Conservation (phyloP, 352 stramenopile genomes). For the Phytopythium delawarense region DNA sequence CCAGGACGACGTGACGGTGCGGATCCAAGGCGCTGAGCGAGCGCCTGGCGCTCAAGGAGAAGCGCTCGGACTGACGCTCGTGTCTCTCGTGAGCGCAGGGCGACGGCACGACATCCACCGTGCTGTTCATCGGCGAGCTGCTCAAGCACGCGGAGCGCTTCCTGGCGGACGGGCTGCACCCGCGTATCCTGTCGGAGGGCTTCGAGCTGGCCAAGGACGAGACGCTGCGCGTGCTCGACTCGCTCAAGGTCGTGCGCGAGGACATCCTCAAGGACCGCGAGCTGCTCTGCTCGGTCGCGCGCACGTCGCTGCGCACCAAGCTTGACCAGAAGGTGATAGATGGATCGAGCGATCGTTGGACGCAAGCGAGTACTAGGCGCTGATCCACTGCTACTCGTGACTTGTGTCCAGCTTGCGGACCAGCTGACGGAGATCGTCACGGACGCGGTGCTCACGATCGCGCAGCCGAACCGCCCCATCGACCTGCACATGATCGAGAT, state of each 20-base stretch:
- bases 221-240: conserved; percentile 92
- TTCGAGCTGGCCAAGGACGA: conserved; percentile 97
- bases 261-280: conserved; percentile 93
- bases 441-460: conserved; percentile 95
- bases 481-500: conserved; percentile 99
- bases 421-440: conserved; percentile 96
- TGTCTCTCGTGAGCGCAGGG: conserved; percentile 34
- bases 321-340: conserved; percentile 86
- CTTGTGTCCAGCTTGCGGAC: conserved; percentile 58
- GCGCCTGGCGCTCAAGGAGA: not conserved
- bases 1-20: conserved; percentile 91
- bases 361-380: not conserved
- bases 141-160: conserved; percentile 98
- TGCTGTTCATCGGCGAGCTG: conserved; percentile 98
- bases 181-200: conserved; percentile 96
- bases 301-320: conserved; percentile 98
- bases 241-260: conserved; percentile 79
- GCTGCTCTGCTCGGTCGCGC: conserved; percentile 91
- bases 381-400: conserved; percentile 5
- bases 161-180: conserved; percentile 95
- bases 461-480: conserved; percentile 75
- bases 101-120: conserved; percentile 98
- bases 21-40: not conserved
- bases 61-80: not conserved
- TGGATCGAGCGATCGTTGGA: not conserved